phyloP scores from a whole-genome alignment of 192 early-diverging fungal species.

The Backusella australiensis region DNA sequence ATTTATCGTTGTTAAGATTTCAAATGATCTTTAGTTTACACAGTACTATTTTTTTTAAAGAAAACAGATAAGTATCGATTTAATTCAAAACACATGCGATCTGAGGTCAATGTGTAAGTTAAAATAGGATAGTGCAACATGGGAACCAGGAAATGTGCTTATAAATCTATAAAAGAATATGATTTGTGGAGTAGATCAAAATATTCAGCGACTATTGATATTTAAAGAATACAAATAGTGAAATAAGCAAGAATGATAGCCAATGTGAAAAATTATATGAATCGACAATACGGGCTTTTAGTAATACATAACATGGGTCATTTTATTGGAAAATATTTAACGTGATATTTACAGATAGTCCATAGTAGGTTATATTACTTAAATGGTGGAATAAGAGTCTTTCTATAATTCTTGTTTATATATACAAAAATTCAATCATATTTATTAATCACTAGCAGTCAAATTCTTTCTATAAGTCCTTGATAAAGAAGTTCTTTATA shows the following conservation, averaged over 20 bases:
- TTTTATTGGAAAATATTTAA: neutral
- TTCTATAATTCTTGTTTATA: too few relatives aligned
- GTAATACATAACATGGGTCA: neutral
- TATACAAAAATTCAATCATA: too few relatives aligned
- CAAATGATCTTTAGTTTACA: too few relatives aligned
- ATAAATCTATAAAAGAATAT: neutral
- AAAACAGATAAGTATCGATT: neutral
- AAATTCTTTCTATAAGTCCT: too few relatives aligned
- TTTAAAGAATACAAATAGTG: neutral
- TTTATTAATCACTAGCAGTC: too few relatives aligned
- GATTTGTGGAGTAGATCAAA: neutral
- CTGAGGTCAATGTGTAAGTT: neutral
- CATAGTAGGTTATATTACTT: neutral
- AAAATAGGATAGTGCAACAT: neutral
- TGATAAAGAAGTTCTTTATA: too few relatives aligned
- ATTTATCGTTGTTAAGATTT: too few relatives aligned
- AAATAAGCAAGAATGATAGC: too few relatives aligned
- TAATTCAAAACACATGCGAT: neutral
- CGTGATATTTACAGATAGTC: neutral
- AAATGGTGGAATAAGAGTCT: neutral
- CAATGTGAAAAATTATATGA: neutral
- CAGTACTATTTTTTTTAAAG: too few relatives aligned
- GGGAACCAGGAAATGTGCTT: neutral
- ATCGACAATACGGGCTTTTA: neutral
- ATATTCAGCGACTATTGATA: neutral